phyloP scores from a whole-genome alignment of 108 stramenopile species.

The Pseudonitzschia multistriata region DNA sequence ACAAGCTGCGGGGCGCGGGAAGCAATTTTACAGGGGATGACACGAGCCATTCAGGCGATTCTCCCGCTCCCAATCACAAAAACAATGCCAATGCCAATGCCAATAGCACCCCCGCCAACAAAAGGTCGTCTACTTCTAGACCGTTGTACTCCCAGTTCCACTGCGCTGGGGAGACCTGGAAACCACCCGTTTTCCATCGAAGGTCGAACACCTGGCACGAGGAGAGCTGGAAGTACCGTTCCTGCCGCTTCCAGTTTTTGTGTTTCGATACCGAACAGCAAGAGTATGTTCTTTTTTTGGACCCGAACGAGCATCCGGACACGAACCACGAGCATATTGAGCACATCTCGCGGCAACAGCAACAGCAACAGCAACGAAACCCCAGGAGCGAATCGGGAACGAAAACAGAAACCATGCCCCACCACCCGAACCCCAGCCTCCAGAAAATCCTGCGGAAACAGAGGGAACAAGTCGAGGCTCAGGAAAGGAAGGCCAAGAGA shows the following conservation, averaged over 20 bases:
- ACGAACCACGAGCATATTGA: not conserved
- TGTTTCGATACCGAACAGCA: constrained; percentile 23
- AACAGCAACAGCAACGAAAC: not conserved
- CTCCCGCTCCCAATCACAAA: not conserved
- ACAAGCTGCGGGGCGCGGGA: not conserved
- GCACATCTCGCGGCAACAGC: not conserved
- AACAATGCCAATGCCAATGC: not conserved
- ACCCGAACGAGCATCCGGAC: not conserved
- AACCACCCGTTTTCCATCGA: not conserved
- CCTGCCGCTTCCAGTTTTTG: constrained; percentile 37
- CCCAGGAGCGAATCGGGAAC: not conserved
- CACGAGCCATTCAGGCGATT: not conserved
- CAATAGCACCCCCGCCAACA: not conserved
- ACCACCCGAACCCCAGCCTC: not conserved
- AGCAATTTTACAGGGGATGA: not conserved
- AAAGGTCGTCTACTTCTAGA: not conserved
- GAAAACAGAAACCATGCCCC: not conserved
- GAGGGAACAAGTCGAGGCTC: not conserved
- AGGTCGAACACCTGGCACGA: not conserved
- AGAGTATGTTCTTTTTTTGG: constrained; percentile 20
- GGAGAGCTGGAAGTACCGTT: constrained; percentile 31
- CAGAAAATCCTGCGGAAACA: not conserved
- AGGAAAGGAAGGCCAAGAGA: not conserved
- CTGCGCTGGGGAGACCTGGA: constrained; percentile 42
- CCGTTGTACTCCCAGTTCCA: constrained; percentile 31